Evolutionary conservation across 2,329 filamentous ascomycete genomes (phyloP), one percentile per base, ranked within the genome.

Genomic region (Xylariaceae sp.): DNA sequence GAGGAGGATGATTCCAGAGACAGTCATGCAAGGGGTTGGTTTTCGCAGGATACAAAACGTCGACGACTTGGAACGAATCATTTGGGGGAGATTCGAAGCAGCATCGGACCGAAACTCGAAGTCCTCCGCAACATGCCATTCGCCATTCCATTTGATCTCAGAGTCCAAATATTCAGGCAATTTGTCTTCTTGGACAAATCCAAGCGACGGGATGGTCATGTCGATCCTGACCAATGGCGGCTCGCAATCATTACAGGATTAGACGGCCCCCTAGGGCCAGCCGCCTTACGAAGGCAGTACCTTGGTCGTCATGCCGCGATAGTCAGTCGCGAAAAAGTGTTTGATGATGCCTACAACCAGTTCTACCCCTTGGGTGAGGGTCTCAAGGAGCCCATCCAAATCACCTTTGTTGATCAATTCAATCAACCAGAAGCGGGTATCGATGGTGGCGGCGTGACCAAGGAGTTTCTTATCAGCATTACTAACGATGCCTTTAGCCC

Each of bases 71-170:
- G 85, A 63, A 86, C 85, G 68, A 80, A 82, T 5, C 86, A 86
- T 49, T 81, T 87, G 44, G 86, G 87, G 65, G 86, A 89, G 64
- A 83, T 89, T 61, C 76, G 95, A 23, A 89, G 92, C 52, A 83
- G 88, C 11, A 85, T 96, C 61, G 90, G 89, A 0, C 93, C 94
- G 0, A 88, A 93, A 66, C 78, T 97, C 8, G 92, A 97, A 69
- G 89, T 99, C 4, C 75, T 99, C 54, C 88, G 94, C 66, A 95
- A 97, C 69, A 95, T 99, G 87, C 94, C 94, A 0, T 99, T 97
- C 72, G 89, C 93, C 65, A 94, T 99, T 50, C 94, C 93, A 0
- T 99, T 99, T 67, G 85, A 90, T 44, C 94, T 90, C 0, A 82
- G 94, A 51, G 94, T 99, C 3, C 86, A 92, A 71, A 93, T 97